Base-by-base conservation (phyloP, 1,284 basidiomycete genomes). In the Tilletia horrida region DNA sequence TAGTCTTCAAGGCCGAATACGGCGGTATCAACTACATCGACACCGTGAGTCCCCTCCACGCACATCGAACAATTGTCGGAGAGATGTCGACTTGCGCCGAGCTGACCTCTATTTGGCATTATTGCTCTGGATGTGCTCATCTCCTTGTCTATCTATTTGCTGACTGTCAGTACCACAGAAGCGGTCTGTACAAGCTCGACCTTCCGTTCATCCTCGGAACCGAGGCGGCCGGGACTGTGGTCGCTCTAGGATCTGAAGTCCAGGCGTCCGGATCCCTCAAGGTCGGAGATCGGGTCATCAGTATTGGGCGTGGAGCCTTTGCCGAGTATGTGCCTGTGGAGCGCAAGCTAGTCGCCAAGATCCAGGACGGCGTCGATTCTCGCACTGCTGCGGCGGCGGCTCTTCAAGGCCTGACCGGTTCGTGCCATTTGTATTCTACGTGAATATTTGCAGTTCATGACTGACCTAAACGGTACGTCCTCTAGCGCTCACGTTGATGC, bases 171-270 rank as follows among this genome's bases (percentile, higher is more conserved):
- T 83, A 82, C 71, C 74, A 79, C 62, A 77, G 76, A 27, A 73
- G 74, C 1, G 86, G 86, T 1, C 77, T 86, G 27, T 87, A 86
- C 79, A 83, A 83, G 52, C 77, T 83, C 8, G 68, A 85, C 3
- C 88, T 91, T 69, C 94, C 94, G 3, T 87, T 88, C 70, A 85
- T 87, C 13, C 83, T 92, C 44, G 94, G 94, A 8, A 87, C 88
- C 72, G 94, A 97, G 81, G 86, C 86, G 0, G 86, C 90, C 1
- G 94, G 94, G 2, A 87, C 85, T 3, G 85, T 97, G 63, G 86
- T 91, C 62, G 84, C 86, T 8, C 84, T 94, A 85, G 62, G 74
- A 35, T 59, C 55, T 40, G 55, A 59, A 3, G 27, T 59, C 29
- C 13, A 25, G 11, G 18, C 27, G 13, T 35, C 55, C n/a, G 25